Conservation (phyloP, 441 rosid species). For the Croton laevigatus region DNA sequence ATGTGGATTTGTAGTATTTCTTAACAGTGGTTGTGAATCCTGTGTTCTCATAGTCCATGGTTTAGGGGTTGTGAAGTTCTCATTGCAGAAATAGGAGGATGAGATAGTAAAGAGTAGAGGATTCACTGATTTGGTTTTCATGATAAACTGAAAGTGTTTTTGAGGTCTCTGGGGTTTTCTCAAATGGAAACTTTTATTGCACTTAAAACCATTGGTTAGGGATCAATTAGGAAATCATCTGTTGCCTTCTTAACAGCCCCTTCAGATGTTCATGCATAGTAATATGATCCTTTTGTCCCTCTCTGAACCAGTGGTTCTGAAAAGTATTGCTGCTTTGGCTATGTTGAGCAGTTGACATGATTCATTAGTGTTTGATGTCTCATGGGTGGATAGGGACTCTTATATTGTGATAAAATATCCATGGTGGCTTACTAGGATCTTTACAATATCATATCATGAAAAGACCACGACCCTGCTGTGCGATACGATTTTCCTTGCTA, state of each 20-base stretch:
- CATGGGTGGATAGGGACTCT: background rate
- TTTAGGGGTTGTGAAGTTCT: background rate
- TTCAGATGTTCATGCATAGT: background rate
- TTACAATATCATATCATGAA: background rate
- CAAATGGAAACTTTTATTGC: background rate
- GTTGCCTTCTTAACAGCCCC: constrained; percentile 3
- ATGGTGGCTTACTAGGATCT: constrained; percentile 1
- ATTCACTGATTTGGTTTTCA: background rate
- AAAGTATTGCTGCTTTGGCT: constrained; percentile 4
- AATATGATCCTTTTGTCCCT: background rate
- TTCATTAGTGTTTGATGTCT: background rate
- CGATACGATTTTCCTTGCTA: background rate
- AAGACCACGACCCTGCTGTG: background rate
- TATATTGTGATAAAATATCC: background rate
- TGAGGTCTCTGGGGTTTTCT: background rate
- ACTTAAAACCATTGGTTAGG: background rate
- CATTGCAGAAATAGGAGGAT: background rate
- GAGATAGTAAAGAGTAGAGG: background rate
- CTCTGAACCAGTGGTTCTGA: constrained; percentile 6
- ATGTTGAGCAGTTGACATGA: background rate
- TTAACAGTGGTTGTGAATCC: constrained; percentile 1
- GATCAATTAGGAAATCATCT: background rate
- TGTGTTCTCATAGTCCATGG: background rate
- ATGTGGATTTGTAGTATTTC: background rate
- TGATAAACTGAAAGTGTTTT: background rate